phyloP scores from a whole-genome alignment of 2,329 filamentous ascomycete genomes.

The Penicillium digitatum region DNA sequence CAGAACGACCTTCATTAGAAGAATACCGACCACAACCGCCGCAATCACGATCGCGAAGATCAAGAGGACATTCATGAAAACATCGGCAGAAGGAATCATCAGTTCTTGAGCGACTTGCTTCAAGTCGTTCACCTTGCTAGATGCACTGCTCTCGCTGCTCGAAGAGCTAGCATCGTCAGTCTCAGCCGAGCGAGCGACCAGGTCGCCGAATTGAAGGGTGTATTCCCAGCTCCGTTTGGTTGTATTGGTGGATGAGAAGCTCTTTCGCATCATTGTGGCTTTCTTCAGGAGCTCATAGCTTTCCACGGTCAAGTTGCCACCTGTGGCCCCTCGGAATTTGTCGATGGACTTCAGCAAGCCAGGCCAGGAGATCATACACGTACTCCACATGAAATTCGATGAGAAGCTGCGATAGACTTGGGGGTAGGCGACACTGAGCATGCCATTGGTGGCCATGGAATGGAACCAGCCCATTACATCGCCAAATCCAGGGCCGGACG shows the following conservation, averaged over 20 bases:
- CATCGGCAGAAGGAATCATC: conserved; percentile 80
- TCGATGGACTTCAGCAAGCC: conserved; percentile 78
- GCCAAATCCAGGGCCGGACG: conserved; percentile 75
- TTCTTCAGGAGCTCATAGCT: conserved; percentile 72
- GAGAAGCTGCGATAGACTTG: conserved; percentile 82
- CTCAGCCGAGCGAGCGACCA: conserved; percentile 52
- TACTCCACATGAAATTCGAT: conserved; percentile 91
- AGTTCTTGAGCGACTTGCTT: conserved; percentile 79
- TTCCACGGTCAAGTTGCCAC: conserved; percentile 79
- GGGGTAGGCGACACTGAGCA: conserved; percentile 88
- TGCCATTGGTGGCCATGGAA: conserved; percentile 89
- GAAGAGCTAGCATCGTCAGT: conserved; percentile 40
- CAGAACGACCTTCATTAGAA: conserved; percentile 85
- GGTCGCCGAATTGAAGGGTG: conserved; percentile 41
- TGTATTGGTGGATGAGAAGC: conserved; percentile 48
- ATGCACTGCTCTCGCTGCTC: conserved; percentile 21
- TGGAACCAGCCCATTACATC: conserved; percentile 90
- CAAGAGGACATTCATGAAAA: conserved; percentile 91
- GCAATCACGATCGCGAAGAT: conserved; percentile 84
- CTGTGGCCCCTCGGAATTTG: conserved; percentile 71
- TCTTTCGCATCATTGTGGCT: conserved; percentile 56
- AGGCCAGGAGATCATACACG: conserved; percentile 78
- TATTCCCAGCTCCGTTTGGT: conserved; percentile 55
- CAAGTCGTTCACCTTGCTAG: conserved; percentile 65
- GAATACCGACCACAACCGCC: conserved; percentile 75